Conservation (phyloP, 2,329 filamentous ascomycete genomes). For the Cladosporium sp. region DNA sequence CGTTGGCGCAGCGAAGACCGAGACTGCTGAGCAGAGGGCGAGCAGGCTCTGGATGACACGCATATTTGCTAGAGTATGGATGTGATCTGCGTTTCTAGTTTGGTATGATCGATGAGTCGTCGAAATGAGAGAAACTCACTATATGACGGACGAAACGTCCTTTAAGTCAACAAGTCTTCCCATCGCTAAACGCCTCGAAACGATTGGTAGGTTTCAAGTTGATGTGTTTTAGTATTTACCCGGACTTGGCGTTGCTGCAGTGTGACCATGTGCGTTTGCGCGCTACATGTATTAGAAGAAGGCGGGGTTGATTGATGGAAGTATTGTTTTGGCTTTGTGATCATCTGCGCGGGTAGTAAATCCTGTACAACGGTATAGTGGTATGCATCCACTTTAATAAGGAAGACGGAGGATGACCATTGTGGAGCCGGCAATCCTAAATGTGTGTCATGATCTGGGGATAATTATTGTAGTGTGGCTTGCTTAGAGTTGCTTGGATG, state of each 20-base stretch:
- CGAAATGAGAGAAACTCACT: background rate
- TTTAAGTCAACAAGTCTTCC: background rate
- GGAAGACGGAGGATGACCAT: background rate
- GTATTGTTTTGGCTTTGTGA: background rate
- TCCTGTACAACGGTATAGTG: background rate
- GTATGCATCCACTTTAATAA: background rate
- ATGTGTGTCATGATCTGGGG: background rate
- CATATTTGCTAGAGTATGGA: conserved; percentile 5
- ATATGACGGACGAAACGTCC: background rate
- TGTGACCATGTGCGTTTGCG: background rate
- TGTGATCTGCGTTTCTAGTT: background rate
- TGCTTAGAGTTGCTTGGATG: background rate
- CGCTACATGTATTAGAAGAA: background rate
- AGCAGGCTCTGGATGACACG: conserved; percentile 12
- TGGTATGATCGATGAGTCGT: background rate
- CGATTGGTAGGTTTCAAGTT: conserved; percentile 8
- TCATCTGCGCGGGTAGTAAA: background rate
- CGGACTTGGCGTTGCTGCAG: conserved; percentile 12
- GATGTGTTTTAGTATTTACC: conserved; percentile 3
- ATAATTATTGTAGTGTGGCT: background rate
- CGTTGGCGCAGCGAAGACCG: conserved; percentile 6
- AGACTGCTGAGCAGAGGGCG: conserved; percentile 14
- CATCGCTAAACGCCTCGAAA: background rate
- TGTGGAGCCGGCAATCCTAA: background rate
- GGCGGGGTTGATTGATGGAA: background rate